phyloP scores from a whole-genome alignment of 768 basidiomycete genomes.

The Flagelloscypha sp. region DNA sequence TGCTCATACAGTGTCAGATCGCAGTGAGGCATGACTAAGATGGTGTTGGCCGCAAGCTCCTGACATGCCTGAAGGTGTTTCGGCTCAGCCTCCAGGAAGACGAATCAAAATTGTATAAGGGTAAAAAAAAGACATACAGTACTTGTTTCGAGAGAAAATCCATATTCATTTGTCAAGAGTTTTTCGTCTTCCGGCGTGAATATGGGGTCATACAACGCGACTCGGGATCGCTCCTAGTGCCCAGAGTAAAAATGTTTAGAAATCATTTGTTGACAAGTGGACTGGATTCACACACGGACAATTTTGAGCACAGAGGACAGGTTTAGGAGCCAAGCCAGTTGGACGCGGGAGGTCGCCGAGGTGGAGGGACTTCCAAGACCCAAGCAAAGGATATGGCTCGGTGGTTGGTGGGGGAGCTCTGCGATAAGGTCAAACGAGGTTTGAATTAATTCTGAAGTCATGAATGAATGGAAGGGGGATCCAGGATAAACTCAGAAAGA shows the following conservation, averaged over 20 bases:
- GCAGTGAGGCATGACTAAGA: slow-evolving; percentile 77
- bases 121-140: slow-evolving; percentile 2
- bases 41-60: too few relatives aligned
- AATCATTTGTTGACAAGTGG: slow-evolving; percentile 12
- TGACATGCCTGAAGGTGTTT: too few relatives aligned
- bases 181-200: slow-evolving; percentile 52
- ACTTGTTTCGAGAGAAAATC: slow-evolving; percentile 26
- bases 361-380: slow-evolving; percentile 66
- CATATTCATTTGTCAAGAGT: slow-evolving; percentile 49
- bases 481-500: too few relatives aligned
- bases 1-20: slow-evolving; percentile 63
- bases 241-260: slow-evolving; percentile 2
- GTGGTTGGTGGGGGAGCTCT: slow-evolving; percentile 8
- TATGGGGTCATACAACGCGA: slow-evolving; percentile 66
- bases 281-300: slow-evolving; percentile 40
- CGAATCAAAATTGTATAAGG: slow-evolving; percentile 7
- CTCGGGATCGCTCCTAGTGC: slow-evolving; percentile 35
- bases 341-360: slow-evolving; percentile 54
- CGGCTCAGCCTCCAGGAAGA: slow-evolving; percentile 8
- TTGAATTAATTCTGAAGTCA: too few relatives aligned
- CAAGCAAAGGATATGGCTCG: slow-evolving; percentile 59
- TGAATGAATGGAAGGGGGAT: too few relatives aligned
- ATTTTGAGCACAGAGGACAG: slow-evolving; percentile 46
- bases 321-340: slow-evolving; percentile 58
- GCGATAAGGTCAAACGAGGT: not conserved